These are phyloP conservation scores for rapeseed (Brassica napus) DNA, from an alignment of 345 rosid species.

Conservation along the genomic window Da-Ae NC_063442.1:7846501-7847000, in stretches of 20 bases:
- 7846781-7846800: background rate
- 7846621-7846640: slow-evolving; percentile 21
- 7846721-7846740: slow-evolving; percentile 6
- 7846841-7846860: no score
- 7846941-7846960: background rate
- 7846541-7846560: slow-evolving; percentile 9
- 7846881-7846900: background rate
- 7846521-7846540: slow-evolving; percentile 15
- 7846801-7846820: background rate
- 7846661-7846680: slow-evolving; percentile 5
- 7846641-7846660: background rate
- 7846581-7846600: slow-evolving; percentile 6
- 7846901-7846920: background rate
- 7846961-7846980: background rate
- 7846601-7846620: slow-evolving; percentile 32
- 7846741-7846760: background rate
- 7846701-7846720: slow-evolving; percentile 33
- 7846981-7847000: background rate
- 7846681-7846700: slow-evolving; percentile 23
- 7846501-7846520: background rate
- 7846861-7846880: no score
- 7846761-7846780: no score
- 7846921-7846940: background rate
- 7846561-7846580: background rate
- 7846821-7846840: background rate